Evolutionary conservation across 2,329 filamentous ascomycete species (phyloP).

Genomic region (Verticillium albo-atrum): DNA sequence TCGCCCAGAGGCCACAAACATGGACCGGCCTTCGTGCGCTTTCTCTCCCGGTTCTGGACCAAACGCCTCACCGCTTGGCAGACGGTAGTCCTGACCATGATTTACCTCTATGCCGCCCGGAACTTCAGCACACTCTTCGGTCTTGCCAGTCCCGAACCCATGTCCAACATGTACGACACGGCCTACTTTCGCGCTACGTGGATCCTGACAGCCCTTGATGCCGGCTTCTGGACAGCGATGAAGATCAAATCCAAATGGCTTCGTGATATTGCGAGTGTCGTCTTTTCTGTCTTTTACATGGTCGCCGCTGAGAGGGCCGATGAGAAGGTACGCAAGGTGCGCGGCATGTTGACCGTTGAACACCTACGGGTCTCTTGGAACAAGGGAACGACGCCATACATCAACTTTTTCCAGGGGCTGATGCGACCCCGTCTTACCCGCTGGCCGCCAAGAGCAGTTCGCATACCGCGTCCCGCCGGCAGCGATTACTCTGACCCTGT

Average conservation of each 20-base stretch:
- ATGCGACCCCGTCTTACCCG: conserved; percentile 74
- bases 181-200: conserved; percentile 95
- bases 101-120: conserved; percentile 85
- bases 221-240: conserved; percentile 99
- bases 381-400: conserved; percentile 84
- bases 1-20: conserved; percentile 69
- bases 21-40: conserved; percentile 74
- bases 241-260: conserved; percentile 74
- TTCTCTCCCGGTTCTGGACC: conserved; percentile 67
- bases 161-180: conserved; percentile 89
- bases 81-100: conserved; percentile 77
- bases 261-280: conserved; percentile 74
- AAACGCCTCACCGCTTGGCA: conserved; percentile 82
- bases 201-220: conserved; percentile 90
- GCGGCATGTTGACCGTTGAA: conserved; percentile 81
- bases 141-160: conserved; percentile 85
- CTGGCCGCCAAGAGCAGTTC: conserved; percentile 76
- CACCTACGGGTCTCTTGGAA: conserved; percentile 94
- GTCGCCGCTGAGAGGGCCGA: conserved; percentile 91
- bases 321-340: conserved; percentile 90
- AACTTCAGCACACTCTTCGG: conserved; percentile 93
- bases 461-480: conserved; percentile 73
- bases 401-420: conserved; percentile 67
- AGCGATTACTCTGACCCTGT: conserved; percentile 84
- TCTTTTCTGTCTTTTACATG: conserved; percentile 87